Conservation (phyloP, 1,284 basidiomycete species). For the Mrakiaceae sp. region DNA sequence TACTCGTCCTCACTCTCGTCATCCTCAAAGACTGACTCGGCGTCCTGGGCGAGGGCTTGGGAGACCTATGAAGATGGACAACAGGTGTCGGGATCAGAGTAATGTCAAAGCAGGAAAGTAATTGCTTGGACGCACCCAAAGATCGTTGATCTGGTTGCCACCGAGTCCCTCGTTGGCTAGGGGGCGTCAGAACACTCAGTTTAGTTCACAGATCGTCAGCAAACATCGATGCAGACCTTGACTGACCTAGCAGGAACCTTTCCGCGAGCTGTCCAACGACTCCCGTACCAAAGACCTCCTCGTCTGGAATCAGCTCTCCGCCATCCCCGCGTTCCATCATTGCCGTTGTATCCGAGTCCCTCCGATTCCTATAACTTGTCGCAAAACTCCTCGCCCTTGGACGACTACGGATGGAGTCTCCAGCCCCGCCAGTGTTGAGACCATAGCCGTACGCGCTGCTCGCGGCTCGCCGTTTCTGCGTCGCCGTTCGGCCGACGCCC, state of each 20-base stretch:
- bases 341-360: conserved; percentile 26
- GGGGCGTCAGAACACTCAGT: too few relatives aligned
- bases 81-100: neutral
- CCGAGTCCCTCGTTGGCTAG: conserved; percentile 32
- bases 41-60: conserved; percentile 36
- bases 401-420: too few relatives aligned
- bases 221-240: too few relatives aligned
- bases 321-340: conserved; percentile 20
- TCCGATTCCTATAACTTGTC: conserved; percentile 14
- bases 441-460: too few relatives aligned
- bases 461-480: too few relatives aligned
- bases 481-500: too few relatives aligned
- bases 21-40: conserved; percentile 33
- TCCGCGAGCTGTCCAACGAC: conserved; percentile 60
- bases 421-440: too few relatives aligned
- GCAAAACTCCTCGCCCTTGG: too few relatives aligned
- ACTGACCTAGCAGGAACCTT: conserved; percentile 56
- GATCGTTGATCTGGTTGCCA: conserved; percentile 36
- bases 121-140: conserved; percentile 30
- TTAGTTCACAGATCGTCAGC: too few relatives aligned
- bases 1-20: conserved; percentile 26
- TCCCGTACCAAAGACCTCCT: conserved; percentile 16
- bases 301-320: conserved; percentile 21
- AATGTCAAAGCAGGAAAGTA: neutral
- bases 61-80: neutral